A percentile compares a stretch with the other conserved stretches of the same genome.
These are phyloP conservation scores for Alternaria infectoria DNA, from an alignment of 2,329 filamentous ascomycete species.

Conservation along the genomic window DNA sequence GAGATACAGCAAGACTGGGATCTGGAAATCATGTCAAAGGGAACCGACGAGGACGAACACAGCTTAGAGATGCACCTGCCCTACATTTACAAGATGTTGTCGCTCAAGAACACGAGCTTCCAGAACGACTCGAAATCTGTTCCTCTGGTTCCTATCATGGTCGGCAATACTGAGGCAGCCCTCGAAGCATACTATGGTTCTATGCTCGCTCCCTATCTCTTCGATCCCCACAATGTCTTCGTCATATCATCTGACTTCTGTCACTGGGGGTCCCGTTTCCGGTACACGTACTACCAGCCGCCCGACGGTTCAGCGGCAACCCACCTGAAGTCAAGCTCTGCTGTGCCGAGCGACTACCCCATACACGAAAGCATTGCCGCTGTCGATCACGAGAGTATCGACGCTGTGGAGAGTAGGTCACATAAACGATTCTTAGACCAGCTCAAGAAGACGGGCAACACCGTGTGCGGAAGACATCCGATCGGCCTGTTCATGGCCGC, in stretches of 20 bases:
- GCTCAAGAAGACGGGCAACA: slow-evolving; percentile 78
- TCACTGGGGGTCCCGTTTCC: slow-evolving; percentile 88
- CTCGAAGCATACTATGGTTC: slow-evolving; percentile 73
- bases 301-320: slow-evolving; percentile 47
- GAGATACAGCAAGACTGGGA: slow-evolving; percentile 45
- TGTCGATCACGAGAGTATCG: slow-evolving; percentile 83
- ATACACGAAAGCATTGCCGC: slow-evolving; percentile 86
- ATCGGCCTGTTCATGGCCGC: slow-evolving; percentile 93
- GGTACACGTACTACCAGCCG: slow-evolving; percentile 79
- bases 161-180: slow-evolving; percentile 72
- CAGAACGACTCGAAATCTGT: slow-evolving; percentile 64
- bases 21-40: slow-evolving; percentile 61
- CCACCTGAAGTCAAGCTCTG: slow-evolving; percentile 48
- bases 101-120: slow-evolving; percentile 46
- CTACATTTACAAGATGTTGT: slow-evolving; percentile 82
- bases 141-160: slow-evolving; percentile 80
- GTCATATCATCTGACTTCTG: slow-evolving; percentile 96
- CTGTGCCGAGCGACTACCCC: slow-evolving; percentile 54
- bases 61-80: slow-evolving; percentile 97
- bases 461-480: slow-evolving; percentile 91
- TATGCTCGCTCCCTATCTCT: slow-evolving; percentile 78
- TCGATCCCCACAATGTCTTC: slow-evolving; percentile 78
- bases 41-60: slow-evolving; percentile 81
- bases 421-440: slow-evolving; percentile 74
- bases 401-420: slow-evolving; percentile 77